These are phyloP conservation scores for Neckera pumila DNA, from an alignment of 225 moss, liverwort and hornwort genomes.

Conservation along the genomic window DNA sequence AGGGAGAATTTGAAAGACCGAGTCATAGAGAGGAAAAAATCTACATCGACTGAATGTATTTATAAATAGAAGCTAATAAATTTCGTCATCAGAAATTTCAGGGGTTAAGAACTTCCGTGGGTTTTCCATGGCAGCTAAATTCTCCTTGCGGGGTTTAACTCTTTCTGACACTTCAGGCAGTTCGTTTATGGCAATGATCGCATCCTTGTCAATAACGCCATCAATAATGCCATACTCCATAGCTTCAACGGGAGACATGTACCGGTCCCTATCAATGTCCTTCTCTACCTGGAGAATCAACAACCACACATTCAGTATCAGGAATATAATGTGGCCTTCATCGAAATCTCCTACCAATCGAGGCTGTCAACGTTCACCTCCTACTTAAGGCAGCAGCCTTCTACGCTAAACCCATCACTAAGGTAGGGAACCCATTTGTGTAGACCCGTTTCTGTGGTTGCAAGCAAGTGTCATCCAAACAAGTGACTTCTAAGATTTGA, in stretches of 20 bases:
- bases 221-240: constrained; percentile 97
- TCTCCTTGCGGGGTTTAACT: constrained; percentile 57
- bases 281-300: constrained; percentile 56
- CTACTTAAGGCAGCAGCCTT: not conserved
- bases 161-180: constrained; percentile 48
- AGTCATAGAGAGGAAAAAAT: not conserved
- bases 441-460: not conserved
- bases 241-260: constrained; percentile 97
- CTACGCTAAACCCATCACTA: not conserved
- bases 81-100: constrained; percentile 87
- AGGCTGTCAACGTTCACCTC: not conserved
- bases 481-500: not conserved
- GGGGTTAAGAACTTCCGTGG: constrained; percentile 86
- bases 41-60: not conserved
- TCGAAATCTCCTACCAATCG: not conserved
- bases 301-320: not conserved
- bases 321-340: not conserved
- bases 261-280: constrained; percentile 94
- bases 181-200: constrained; percentile 57
- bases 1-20: not conserved
- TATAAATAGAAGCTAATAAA: constrained; percentile 34
- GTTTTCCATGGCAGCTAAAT: constrained; percentile 64
- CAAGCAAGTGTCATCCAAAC: not conserved
- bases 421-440: not conserved
- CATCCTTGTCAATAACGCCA: constrained; percentile 85